Base-by-base conservation (phyloP, 306 rosid genomes). In the Lathyrus tuberosus region DNA sequence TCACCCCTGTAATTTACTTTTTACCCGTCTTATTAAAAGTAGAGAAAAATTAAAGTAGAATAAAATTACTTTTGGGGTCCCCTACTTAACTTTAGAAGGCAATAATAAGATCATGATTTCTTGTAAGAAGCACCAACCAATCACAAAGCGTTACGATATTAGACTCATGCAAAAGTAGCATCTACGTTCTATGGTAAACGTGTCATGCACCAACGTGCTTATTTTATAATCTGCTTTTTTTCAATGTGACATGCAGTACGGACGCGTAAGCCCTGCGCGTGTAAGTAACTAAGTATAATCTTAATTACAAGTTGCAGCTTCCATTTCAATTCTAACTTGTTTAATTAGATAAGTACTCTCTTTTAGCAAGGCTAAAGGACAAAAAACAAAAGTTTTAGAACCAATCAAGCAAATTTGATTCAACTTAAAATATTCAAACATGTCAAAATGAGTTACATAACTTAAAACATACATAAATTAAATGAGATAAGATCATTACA, bases 41-140 rank as follows among this genome's bases (percentile, higher is more conserved):
- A 82, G 95, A 73, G 95, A 86, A 87, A 77, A 28, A 57, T 14
- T 28, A 57, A 63, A 62, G 82, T 67, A 16, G 70, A 26, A 58
- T 28, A 37, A 37, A 69, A 37, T 12, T 48, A 74, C 43, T 9
- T 40, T 51, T 33, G 76, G 80, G 79, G 73, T 79, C 67, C 64
- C 74, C 71, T 71, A 31, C 64, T 18, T 31, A 68, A 60, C 84
- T 79, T 83, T 83, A 79, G 76, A 72, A 75, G 81, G 84, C 84
- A 83, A 79, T 83, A 60, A 79, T 79, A 83, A 79, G 86, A 83
- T 75, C 86, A 83, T 83, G 84, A 74, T 84, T 65, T 91, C 92
- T 94, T 84, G 97, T 88, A 80, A 84, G 93, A 59, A 76, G 96
- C 81, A 86, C 87, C 82, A 75, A 0, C 88, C 88, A 85, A 92